A percentile compares a stretch with the other conserved stretches of the same genome.
Conservation (phyloP, 768 basidiomycete species). For the Neoboletus magnificus region DNA sequence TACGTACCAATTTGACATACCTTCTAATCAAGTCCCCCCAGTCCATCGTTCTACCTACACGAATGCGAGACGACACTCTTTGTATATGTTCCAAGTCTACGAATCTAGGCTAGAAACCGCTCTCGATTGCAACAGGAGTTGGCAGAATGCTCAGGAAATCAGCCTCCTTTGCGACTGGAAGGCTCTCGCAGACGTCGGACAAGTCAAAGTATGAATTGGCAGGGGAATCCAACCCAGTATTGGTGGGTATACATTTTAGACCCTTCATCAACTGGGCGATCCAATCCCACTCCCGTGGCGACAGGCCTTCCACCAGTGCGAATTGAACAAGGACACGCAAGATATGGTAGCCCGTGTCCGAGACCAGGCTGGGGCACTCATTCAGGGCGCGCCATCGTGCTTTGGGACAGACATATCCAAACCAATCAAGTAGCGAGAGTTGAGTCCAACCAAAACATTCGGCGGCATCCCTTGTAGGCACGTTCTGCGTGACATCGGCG, state of each 20-base stretch:
- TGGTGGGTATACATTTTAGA: conserved; percentile 68
- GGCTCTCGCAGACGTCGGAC: conserved; percentile 61
- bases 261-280: conserved; percentile 46
- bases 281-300: conserved; percentile 51
- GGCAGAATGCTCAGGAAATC: not conserved
- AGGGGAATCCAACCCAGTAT: conserved; percentile 65
- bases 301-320: conserved; percentile 61
- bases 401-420: conserved; percentile 54
- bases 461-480: conserved; percentile 38
- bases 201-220: conserved; percentile 75
- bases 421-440: conserved; percentile 68
- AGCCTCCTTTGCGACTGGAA: conserved; percentile 2
- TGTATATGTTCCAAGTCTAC: not conserved
- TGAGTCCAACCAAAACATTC: conserved; percentile 75
- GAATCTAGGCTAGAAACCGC: not conserved
- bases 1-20: conserved; percentile 41
- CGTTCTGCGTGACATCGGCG: conserved; percentile 52
- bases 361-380: not conserved
- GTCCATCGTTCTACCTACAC: conserved; percentile 37
- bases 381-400: not conserved
- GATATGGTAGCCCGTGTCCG: conserved; percentile 56
- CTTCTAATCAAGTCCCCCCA: conserved; percentile 2
- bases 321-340: conserved; percentile 62
- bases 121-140: not conserved
- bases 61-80: not conserved